Percentiles rank a stretch among this genome's conserved stretches.
Conservation (phyloP, 352 stramenopile genomes). For the Phytophthora melonis region DNA sequence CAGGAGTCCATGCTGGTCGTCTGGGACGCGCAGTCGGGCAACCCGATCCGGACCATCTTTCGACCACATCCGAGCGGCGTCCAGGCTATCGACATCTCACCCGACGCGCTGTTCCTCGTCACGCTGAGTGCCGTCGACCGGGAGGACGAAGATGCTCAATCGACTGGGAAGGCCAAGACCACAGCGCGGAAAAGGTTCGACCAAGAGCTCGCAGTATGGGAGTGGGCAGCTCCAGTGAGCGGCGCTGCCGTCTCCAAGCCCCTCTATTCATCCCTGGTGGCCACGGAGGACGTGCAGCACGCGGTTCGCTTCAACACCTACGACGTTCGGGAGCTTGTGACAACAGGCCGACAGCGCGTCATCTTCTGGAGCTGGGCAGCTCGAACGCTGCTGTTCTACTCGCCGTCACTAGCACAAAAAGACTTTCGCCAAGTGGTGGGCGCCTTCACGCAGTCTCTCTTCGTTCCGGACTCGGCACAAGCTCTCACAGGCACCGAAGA, state of each 20-base stretch:
- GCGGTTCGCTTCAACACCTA: constrained; percentile 91
- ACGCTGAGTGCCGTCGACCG: constrained; percentile 72
- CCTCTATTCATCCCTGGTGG: constrained; percentile 73
- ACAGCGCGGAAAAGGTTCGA: constrained; percentile 42
- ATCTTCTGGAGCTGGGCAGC: constrained; percentile 93
- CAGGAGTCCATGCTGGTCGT: constrained; percentile 93
- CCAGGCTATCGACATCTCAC: constrained; percentile 89
- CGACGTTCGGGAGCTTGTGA: constrained; percentile 91
- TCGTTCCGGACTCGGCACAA: constrained; percentile 86
- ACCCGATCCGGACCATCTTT: constrained; percentile 93
- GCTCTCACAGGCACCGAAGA: constrained; percentile 89
- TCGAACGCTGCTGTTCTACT: constrained; percentile 85
- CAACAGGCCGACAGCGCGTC: constrained; percentile 85
- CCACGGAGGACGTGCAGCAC: constrained; percentile 79
- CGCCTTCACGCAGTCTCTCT: constrained; percentile 88
- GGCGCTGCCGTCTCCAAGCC: constrained; percentile 41
- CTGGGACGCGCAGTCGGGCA: constrained; percentile 86
- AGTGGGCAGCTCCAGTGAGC: constrained; percentile 73
- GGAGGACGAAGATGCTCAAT: constrained; percentile 6
- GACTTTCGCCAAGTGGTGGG: constrained; percentile 87
- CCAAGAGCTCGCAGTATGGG: constrained; percentile 91
- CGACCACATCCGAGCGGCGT: constrained; percentile 85
- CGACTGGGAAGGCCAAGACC: constrained; percentile 29
- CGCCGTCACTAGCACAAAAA: constrained; percentile 80
- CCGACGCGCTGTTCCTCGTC: constrained; percentile 90